Base-by-base conservation (phyloP, 2,329 filamentous ascomycete species). In the Leptographium galeiforme region DNA sequence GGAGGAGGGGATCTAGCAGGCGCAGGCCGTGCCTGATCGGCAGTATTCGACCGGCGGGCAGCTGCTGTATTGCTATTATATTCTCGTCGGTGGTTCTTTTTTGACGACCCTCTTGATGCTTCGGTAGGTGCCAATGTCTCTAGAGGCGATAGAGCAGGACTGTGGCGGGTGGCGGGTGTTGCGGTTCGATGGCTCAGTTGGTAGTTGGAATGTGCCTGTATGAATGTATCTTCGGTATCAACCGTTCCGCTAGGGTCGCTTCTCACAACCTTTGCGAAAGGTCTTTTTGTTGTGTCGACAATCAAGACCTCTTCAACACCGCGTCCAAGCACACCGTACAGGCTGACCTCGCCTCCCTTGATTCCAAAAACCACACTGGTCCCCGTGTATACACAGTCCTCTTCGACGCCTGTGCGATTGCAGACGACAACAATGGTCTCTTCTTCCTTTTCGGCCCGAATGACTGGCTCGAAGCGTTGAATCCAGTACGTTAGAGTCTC, bases 401-500 rank as follows among this genome's bases (percentile, higher is more conserved):
- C 77, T 59, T 91, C 87, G 1, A 69, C 72, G 0, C 87, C 87
- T 34, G 75, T 77, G 4, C 87, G 74, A 63, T 93, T 91, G 46
- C 79, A 81, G 57, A 89, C 76, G 0, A 90, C 73, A 0, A 90
- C 72, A 40, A 87, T 78, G 18, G 85, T 74, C 54, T 87, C 83
- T 0, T 78, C 74, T 0, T 71, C 61, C 0, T 57, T 68, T 2
- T 80, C 72, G 0, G 68, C 62, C 11, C 74, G 70, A 34, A 84
- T 79, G 0, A 84, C 53, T 0, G 87, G 87, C 53, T 85, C 81
- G 5, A 91, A 72, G 0, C 87, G 75, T 18, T 79, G 76, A 0
- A 88, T 70, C 87, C 87, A 91, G 61, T 91, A 91, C 0, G 78
- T 77, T 10, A 91, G 63, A 0, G 85, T 89, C 30, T 87, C 79